Evolutionary conservation across 2,329 filamentous ascomycete species (phyloP).

Genomic region (Meredithiella fracta): DNA sequence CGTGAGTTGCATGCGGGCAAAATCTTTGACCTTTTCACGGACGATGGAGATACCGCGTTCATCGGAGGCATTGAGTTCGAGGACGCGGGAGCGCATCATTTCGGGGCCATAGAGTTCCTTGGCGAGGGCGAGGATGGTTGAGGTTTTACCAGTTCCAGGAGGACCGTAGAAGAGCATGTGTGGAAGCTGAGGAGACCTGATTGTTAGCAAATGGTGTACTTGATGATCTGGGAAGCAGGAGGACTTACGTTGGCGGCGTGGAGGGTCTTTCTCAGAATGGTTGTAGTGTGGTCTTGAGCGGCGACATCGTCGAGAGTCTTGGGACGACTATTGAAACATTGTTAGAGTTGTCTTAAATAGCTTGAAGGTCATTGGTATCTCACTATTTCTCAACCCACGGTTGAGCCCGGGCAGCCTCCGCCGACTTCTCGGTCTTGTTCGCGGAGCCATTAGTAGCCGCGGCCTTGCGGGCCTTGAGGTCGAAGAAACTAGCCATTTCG

Average conservation of each 20-base stretch:
- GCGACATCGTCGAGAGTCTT: slow-evolving; percentile 90
- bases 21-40: slow-evolving; percentile 94
- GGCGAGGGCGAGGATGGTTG: slow-evolving; percentile 87
- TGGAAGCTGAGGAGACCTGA: slow-evolving; percentile 45
- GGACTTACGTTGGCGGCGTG: slow-evolving; percentile 72
- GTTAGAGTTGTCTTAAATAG: not conserved
- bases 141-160: slow-evolving; percentile 94
- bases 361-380: slow-evolving; percentile 17
- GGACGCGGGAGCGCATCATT: slow-evolving; percentile 81
- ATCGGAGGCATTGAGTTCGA: slow-evolving; percentile 97
- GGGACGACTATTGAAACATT: slow-evolving; percentile 50
- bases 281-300: slow-evolving; percentile 92
- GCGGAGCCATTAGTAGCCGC: slow-evolving; percentile 48
- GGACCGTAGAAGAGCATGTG: slow-evolving; percentile 99
- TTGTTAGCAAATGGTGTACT: slow-evolving; percentile 17
- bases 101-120: slow-evolving; percentile 96
- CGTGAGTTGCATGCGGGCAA: slow-evolving; percentile 85
- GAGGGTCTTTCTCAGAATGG: slow-evolving; percentile 76
- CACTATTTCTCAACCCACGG: slow-evolving; percentile 99
- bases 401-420: slow-evolving; percentile 50
- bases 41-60: slow-evolving; percentile 96
- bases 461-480: slow-evolving; percentile 77
- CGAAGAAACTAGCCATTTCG: slow-evolving; percentile 80
- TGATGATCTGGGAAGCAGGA: slow-evolving; percentile 5
- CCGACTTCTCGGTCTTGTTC: slow-evolving; percentile 45